A percentile compares a stretch with the other conserved stretches of the same genome.
Conservation (phyloP, 2,329 filamentous ascomycete genomes). For the Ophiostoma sp. region DNA sequence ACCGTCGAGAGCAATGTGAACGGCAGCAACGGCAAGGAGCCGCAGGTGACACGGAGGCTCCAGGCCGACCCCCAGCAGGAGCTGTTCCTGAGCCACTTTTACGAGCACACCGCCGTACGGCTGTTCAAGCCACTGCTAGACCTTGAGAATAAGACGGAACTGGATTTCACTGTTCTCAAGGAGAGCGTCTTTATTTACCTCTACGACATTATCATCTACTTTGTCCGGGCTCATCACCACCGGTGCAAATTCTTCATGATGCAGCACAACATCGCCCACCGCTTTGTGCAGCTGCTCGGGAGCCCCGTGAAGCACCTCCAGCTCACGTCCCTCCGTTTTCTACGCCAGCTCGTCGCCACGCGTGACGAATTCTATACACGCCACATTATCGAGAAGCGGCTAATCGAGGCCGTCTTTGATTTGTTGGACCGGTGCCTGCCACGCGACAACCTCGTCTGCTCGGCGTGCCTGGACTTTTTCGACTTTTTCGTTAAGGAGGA, state of each 20-base stretch:
- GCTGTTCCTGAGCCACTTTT: slow-evolving; percentile 82
- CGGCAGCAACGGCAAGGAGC: slow-evolving; percentile 49
- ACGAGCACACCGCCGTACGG: slow-evolving; percentile 79
- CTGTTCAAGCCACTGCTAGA: slow-evolving; percentile 86
- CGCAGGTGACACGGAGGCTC: slow-evolving; percentile 40
- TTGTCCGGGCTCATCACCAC: slow-evolving; percentile 83
- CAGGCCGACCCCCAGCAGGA: slow-evolving; percentile 73
- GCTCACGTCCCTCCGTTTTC: slow-evolving; percentile 88
- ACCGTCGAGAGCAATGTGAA: slow-evolving; percentile 35
- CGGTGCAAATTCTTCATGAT: slow-evolving; percentile 88
- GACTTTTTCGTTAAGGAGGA: slow-evolving; percentile 83
- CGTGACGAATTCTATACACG: slow-evolving; percentile 91
- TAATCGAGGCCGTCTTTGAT: slow-evolving; percentile 81
- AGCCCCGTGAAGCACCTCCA: slow-evolving; percentile 91
- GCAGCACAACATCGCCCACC: slow-evolving; percentile 71
- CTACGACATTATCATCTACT: slow-evolving; percentile 91
- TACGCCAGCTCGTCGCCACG: slow-evolving; percentile 79
- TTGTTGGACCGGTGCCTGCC: slow-evolving; percentile 84
- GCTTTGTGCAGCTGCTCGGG: slow-evolving; percentile 78
- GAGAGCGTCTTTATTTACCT: slow-evolving; percentile 89
- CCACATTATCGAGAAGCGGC: slow-evolving; percentile 76
- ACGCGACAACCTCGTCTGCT: slow-evolving; percentile 89
- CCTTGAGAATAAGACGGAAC: slow-evolving; percentile 67
- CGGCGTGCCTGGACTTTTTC: slow-evolving; percentile 90
- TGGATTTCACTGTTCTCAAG: slow-evolving; percentile 76